A percentile compares a stretch with the other conserved stretches of the same genome.
These are phyloP conservation scores for Komagataella ulmi DNA, from an alignment of 805 yeast genomes.

Conservation along the genomic window DNA sequence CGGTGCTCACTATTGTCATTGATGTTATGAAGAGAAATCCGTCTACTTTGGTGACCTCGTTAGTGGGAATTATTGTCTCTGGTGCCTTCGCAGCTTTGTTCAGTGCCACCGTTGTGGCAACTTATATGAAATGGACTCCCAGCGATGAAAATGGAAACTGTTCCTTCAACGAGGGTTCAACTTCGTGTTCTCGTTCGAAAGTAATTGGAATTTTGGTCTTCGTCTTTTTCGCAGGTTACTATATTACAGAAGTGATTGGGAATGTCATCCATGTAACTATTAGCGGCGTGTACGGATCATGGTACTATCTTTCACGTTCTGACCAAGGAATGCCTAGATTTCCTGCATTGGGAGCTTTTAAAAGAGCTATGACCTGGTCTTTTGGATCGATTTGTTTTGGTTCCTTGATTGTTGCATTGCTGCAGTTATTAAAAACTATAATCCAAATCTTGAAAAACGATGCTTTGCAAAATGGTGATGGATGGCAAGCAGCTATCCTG, in stretches of 20 bases:
- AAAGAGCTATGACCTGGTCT: constrained; percentile 20
- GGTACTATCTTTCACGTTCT: constrained; percentile 66
- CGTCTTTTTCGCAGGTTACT: constrained; percentile 71
- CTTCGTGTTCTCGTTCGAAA: constrained; percentile 36
- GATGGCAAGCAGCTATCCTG: constrained; percentile 7
- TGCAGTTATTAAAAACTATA: constrained; percentile 51
- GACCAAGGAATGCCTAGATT: constrained; percentile 66
- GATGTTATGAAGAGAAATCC: constrained; percentile 61
- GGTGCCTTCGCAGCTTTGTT: constrained; percentile 57
- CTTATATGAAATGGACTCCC: constrained; percentile 68
- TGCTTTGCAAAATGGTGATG: constrained; percentile 11
- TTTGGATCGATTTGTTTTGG: constrained; percentile 11
- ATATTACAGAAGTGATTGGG: constrained; percentile 67
- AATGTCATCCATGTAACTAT: constrained; percentile 65
- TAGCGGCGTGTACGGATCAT: constrained; percentile 69
- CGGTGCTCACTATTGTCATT: constrained; percentile 52
- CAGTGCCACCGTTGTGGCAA: constrained; percentile 54
- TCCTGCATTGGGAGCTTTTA: constrained; percentile 64
- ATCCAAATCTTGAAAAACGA: constrained; percentile 34
- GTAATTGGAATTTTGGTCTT: constrained; percentile 58
- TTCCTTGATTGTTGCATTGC: constrained; percentile 56
- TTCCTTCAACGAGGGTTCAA: constrained; percentile 28
- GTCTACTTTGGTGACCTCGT: constrained; percentile 42
- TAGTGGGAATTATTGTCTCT: constrained; percentile 43
- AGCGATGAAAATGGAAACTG: constrained; percentile 39